Base-by-base conservation (phyloP, 495 filamentous ascomycete genomes). In the Baudoinia panamericana region DNA sequence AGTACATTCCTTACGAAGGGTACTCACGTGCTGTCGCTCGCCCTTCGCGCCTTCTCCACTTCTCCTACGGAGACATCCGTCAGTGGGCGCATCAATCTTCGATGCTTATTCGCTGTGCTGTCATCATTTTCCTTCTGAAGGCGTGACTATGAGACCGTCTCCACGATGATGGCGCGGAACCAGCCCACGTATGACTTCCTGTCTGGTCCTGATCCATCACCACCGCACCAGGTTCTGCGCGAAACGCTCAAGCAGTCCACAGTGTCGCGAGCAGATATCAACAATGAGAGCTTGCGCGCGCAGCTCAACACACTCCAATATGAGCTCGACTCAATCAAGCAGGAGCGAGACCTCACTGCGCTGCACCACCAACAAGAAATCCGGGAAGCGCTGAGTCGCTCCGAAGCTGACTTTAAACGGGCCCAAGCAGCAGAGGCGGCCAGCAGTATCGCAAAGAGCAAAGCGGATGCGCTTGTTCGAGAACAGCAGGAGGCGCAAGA, bases 291-390 rank as follows among this genome's bases (percentile, higher is more conserved):
- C 41, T 57, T 84, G 4, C 72, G 79, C 24, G 70, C 78, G 1
- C 74, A 82, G 56, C 56, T 83, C 18, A 78, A 76, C 48, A 72
- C 76, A 4, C 58, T 82, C 25, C 71, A 68, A 39, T 84, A 82
- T 61, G 80, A 84, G 48, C 54, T 84, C 24, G 69, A 88, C 54
- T 65, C 71, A 9, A 65, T 84, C 45, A 86, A 84, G 47, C 84
- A 93, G 39, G 90, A 95, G 56, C 76, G 83, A 47, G 87, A 92
- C 28, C 63, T 94, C 33, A 62, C 75, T 36, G 69, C 67, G 2
- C 61, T 94, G 9, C 73, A 80, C 39, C 78, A 84, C 52, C 82
- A 92, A 40, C 82, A 84, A 50, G 86, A 94, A 50, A 56, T 92
- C 16, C 70, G 85, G 30, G 82, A 86, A 16, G 63, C 75, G 3